Percentiles rank a stretch among this genome's conserved stretches.
These are phyloP conservation scores for Cicer pinnatifidum DNA, from an alignment of 306 rosid genomes.

Conservation along the genomic window DNA sequence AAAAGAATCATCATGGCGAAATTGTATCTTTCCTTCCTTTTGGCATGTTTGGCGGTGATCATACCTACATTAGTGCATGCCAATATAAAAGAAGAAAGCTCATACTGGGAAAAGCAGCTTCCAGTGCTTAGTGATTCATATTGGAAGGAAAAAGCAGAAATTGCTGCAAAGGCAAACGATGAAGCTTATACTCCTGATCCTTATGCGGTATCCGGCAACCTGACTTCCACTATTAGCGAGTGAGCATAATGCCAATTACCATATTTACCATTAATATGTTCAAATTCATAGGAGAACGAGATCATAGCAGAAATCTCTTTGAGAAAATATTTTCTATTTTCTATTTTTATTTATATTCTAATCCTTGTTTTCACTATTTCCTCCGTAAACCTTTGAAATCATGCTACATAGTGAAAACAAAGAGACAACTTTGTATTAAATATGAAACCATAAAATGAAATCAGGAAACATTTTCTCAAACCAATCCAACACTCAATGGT, in stretches of 20 bases:
- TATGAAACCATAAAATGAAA: background rate
- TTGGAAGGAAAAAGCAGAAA: constrained; percentile 54
- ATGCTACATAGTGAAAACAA: background rate
- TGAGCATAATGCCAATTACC: constrained; percentile 37
- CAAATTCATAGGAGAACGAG: background rate
- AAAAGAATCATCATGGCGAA: constrained; percentile 18
- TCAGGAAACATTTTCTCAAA: background rate
- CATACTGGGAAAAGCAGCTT: background rate
- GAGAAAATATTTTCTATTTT: background rate
- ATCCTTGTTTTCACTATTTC: background rate
- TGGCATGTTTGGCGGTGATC: constrained; percentile 24
- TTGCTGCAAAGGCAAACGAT: constrained; percentile 42
- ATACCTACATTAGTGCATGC: constrained; percentile 51
- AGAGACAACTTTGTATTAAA: background rate
- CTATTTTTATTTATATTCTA: background rate
- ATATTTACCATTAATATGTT: background rate
- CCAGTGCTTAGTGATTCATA: constrained; percentile 34
- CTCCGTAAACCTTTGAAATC: background rate
- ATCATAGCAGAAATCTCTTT: background rate
- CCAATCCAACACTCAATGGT: background rate
- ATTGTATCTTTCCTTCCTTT: background rate
- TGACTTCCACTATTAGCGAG: constrained; percentile 51
- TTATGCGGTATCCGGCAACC: constrained; percentile 43
- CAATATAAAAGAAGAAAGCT: constrained; percentile 21
- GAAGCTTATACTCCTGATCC: constrained; percentile 54